Percentiles rank a stretch among this genome's conserved stretches.
Conservation (phyloP, 192 early-diverging fungal genomes). For the Dissophora ornata region DNA sequence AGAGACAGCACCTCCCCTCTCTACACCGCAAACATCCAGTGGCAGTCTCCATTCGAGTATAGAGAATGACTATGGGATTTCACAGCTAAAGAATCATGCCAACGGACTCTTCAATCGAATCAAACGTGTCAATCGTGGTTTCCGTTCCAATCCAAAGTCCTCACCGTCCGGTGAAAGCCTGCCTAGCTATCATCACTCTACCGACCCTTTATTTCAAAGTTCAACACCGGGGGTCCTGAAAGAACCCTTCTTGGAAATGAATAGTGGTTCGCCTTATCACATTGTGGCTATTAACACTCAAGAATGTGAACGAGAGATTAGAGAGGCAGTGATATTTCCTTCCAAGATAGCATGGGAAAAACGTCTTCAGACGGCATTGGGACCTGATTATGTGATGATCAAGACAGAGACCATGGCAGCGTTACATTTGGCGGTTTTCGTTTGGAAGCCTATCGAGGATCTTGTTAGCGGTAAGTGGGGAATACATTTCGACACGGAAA, state of each 20-base stretch:
- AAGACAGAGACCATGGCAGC: conserved; percentile 65
- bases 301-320: conserved; percentile 66
- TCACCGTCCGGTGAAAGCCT: too few species aligned
- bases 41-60: too few species aligned
- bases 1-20: background rate
- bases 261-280: conserved; percentile 58
- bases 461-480: conserved; percentile 43
- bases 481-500: background rate
- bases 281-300: conserved; percentile 66
- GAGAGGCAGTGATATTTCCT: conserved; percentile 61
- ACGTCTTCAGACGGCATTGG: conserved; percentile 45
- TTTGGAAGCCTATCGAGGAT: conserved; percentile 55
- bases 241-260: conserved; percentile 33
- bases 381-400: conserved; percentile 57
- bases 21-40: background rate
- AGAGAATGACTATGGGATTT: too few species aligned
- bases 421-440: conserved; percentile 61
- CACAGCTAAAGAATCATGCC: too few species aligned
- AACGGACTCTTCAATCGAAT: background rate
- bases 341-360: conserved; percentile 64
- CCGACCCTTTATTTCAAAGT: too few species aligned
- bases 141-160: too few species aligned
- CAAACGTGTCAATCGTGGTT: too few species aligned
- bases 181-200: too few species aligned
- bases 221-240: conserved; percentile 11